Evolutionary conservation across 192 early-diverging fungal species (phyloP).

Genomic region (Coemansia sp.): DNA sequence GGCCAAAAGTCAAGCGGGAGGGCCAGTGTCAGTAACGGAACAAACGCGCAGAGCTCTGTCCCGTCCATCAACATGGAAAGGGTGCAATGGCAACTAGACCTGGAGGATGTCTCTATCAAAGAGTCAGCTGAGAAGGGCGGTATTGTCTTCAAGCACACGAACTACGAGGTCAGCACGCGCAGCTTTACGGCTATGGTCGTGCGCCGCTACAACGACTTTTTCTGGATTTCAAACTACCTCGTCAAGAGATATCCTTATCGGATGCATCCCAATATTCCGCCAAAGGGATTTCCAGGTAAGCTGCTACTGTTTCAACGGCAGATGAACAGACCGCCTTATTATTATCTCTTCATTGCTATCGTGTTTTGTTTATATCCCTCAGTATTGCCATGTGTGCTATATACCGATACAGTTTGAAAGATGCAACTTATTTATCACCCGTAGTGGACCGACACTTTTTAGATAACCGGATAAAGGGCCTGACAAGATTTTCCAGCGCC

Average conservation of each 20-base stretch:
- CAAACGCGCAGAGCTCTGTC: conserved; percentile 11
- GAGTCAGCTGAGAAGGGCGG: conserved; percentile 60
- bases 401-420: conserved; percentile 9
- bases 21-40: conserved; percentile 6
- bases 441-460: conserved; percentile 59
- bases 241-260: conserved; percentile 78
- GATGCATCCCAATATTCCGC: conserved; percentile 79
- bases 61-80: conserved; percentile 48
- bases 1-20: neutral
- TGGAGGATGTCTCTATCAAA: conserved; percentile 53
- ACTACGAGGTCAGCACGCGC: conserved; percentile 75
- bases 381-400: conserved; percentile 2
- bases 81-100: conserved; percentile 54
- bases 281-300: conserved; percentile 83
- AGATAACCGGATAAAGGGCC: conserved; percentile 57
- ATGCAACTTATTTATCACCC: conserved; percentile 14
- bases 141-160: conserved; percentile 78
- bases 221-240: conserved; percentile 80
- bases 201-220: conserved; percentile 90
- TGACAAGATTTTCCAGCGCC: conserved; percentile 51
- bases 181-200: conserved; percentile 63
- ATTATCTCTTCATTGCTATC: neutral
- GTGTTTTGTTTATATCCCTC: neutral
- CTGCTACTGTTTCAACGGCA: neutral
- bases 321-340: neutral